Evolutionary conservation across 2,329 filamentous ascomycete species (phyloP).

Genomic region (Elsinoe perseae): DNA sequence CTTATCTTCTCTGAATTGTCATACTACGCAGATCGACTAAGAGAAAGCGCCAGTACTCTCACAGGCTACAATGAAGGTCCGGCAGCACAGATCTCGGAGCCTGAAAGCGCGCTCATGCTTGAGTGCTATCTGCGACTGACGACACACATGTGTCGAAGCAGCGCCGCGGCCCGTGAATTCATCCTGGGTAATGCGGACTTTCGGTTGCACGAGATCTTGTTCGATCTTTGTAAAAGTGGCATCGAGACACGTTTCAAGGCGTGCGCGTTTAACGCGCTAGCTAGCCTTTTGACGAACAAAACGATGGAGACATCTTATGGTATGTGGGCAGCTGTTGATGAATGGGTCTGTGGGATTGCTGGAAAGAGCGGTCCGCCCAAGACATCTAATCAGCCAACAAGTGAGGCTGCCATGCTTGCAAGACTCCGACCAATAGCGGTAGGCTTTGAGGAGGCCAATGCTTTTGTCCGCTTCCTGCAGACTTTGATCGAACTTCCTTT

Average conservation of each 20-base stretch:
- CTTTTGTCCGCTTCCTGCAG: constrained; percentile 72
- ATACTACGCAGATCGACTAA: constrained; percentile 72
- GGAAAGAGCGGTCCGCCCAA: constrained; percentile 7
- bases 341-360: constrained; percentile 58
- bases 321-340: constrained; percentile 75
- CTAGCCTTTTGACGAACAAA: constrained; percentile 69
- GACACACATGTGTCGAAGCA: constrained; percentile 70
- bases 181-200: constrained; percentile 61
- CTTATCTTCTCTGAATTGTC: constrained; percentile 88
- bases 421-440: constrained; percentile 60
- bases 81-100: constrained; percentile 58
- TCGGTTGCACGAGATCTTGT: constrained; percentile 64
- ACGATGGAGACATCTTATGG: constrained; percentile 56
- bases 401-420: constrained; percentile 10
- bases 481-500: constrained; percentile 60
- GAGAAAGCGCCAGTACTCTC: constrained; percentile 57
- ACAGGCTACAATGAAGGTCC: constrained; percentile 29
- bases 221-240: constrained; percentile 68
- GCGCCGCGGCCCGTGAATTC: constrained; percentile 62
- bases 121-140: constrained; percentile 88
- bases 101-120: constrained; percentile 92
- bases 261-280: constrained; percentile 71
- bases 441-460: constrained; percentile 76
- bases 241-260: constrained; percentile 72
- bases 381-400: constrained; percentile 12